Evolutionary conservation across 768 basidiomycete species (phyloP).

Genomic region (Boletus coccyginus): DNA sequence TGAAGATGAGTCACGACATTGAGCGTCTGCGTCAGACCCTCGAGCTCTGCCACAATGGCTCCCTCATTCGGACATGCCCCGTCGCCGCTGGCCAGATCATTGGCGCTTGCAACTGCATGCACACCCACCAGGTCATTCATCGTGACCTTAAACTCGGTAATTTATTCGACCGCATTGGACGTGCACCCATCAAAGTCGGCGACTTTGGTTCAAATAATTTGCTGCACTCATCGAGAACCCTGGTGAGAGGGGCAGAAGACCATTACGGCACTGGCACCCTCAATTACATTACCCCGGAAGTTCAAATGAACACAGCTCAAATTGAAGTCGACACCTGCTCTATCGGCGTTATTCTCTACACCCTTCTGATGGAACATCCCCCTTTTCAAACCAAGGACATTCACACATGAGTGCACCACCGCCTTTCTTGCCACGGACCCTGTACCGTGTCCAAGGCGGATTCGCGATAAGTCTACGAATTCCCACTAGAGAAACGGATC

Average conservation of each 20-base stretch:
- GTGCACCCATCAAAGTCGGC: slow-evolving; percentile 91
- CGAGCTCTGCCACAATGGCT: slow-evolving; percentile 88
- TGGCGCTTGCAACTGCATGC: slow-evolving; percentile 97
- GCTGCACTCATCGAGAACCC: slow-evolving; percentile 96
- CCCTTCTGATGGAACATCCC: slow-evolving; percentile 89
- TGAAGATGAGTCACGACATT: slow-evolving; percentile 88
- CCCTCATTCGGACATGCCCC: slow-evolving; percentile 89
- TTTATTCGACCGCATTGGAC: too few relatives aligned
- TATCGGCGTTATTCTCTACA: slow-evolving; percentile 95
- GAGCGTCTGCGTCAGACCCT: slow-evolving; percentile 98
- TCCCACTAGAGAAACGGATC: slow-evolving; percentile 73
- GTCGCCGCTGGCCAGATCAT: slow-evolving; percentile 89
- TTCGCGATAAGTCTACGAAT: slow-evolving; percentile 93
- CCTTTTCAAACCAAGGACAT: slow-evolving; percentile 98
- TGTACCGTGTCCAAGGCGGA: slow-evolving; percentile 55
- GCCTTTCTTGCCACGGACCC: neutral
- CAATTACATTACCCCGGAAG: slow-evolving; percentile 98
- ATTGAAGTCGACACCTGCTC: slow-evolving; percentile 98
- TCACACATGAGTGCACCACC: slow-evolving; percentile 64
- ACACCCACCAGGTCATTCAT: slow-evolving; percentile 93
- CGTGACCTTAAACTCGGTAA: slow-evolving; percentile 97
- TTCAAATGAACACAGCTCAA: slow-evolving; percentile 86
- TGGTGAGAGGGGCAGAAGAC: slow-evolving; percentile 98
- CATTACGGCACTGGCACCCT: slow-evolving; percentile 86
- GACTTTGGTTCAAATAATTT: slow-evolving; percentile 97